Conservation (phyloP, 345 rosid species). For the Microthlaspi erraticum region DNA sequence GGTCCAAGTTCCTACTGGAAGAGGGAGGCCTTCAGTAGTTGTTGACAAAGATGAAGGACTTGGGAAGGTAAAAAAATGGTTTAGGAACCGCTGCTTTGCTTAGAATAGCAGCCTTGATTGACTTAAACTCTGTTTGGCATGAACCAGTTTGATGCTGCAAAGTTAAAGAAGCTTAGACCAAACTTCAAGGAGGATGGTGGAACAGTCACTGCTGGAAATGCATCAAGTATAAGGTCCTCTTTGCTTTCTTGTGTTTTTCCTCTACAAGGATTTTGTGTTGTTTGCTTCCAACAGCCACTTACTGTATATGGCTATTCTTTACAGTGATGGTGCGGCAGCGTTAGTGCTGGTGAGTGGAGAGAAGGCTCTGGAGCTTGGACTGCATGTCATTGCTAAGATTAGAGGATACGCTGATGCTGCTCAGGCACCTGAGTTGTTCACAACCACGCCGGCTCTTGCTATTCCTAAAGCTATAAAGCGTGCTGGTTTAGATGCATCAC, state of each 20-base stretch:
- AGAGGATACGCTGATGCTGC: conserved; percentile 94
- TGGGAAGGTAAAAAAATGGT: conserved; percentile 60
- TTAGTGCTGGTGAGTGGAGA: conserved; percentile 89
- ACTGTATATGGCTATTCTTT: conserved; percentile 23
- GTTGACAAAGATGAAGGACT: conserved; percentile 86
- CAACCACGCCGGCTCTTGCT: conserved; percentile 91
- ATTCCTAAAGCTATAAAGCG: conserved; percentile 87
- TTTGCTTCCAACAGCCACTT: conserved; percentile 6
- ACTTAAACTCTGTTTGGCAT: conserved; percentile 14
- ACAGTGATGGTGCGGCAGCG: conserved; percentile 99
- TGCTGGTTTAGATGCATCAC: conserved; percentile 81
- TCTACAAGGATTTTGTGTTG: conserved; percentile 9
- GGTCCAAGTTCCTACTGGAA: conserved; percentile 86
- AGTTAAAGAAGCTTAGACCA: conserved; percentile 83
- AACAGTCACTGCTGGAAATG: conserved; percentile 95
- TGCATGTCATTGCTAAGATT: conserved; percentile 82
- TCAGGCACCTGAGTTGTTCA: conserved; percentile 92
- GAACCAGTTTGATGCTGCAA: conserved; percentile 76
- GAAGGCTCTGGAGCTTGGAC: conserved; percentile 76
- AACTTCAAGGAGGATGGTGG: conserved; percentile 90
- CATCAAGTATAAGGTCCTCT: conserved; percentile 88
- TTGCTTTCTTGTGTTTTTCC: neutral
- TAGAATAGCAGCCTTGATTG: conserved; percentile 11
- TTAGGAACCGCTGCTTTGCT: neutral
- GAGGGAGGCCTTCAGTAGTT: conserved; percentile 68